Evolutionary conservation across 192 early-diverging fungal genomes (phyloP), one percentile per base, ranked within the genome.

Genomic region (Gamsiella multidivaricata): DNA sequence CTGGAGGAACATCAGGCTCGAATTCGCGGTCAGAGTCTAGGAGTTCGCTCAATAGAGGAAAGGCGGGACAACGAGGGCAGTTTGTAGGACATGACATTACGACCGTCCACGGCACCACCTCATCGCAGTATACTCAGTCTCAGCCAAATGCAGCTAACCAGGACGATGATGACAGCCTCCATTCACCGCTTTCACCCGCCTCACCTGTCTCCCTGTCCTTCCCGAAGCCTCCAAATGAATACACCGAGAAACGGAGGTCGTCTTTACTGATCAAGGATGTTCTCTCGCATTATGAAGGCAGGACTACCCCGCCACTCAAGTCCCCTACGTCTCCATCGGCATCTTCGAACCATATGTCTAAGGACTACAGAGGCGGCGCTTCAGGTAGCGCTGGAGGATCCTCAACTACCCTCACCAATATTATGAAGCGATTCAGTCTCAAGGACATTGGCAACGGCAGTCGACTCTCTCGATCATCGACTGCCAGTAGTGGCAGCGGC

Each of bases 201-300:
- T 78, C 74, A n/a, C 36, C 65, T 4, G 10, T 52, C 3, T 43
- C 65, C 1, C 34, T 61, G 3, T 43, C 74, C 0, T 65, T 56
- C 7, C 61, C 70, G 37, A 57, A 58, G 55, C 15, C 37, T 4
- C 45, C 25, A 4, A 62, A 57, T 45, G 58, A 18, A 2, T 39
- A 42, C 29, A 12, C 23, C n/a, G 65, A 63, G 23, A 62, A 33
- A 22, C 59, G 74, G 14, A 41, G 74, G 28, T 57, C 74, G 5
- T 78, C 74, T 0, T 37, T 78, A 23, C 45, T 69, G 39, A 52
- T 78, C 61, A 78, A 69, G 32, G 74, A 78, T 25, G 65, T 78
- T 11, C 53, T 78, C 5, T 62, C 65, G 9, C 52, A 63, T n/a
- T 78, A 69, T 14, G 65, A 78, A 17, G 74, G 65, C 11, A 34